Percentiles rank a stretch among this genome's conserved stretches.
phyloP scores from a whole-genome alignment of 768 basidiomycete genomes.

The Mycena alexandri region DNA sequence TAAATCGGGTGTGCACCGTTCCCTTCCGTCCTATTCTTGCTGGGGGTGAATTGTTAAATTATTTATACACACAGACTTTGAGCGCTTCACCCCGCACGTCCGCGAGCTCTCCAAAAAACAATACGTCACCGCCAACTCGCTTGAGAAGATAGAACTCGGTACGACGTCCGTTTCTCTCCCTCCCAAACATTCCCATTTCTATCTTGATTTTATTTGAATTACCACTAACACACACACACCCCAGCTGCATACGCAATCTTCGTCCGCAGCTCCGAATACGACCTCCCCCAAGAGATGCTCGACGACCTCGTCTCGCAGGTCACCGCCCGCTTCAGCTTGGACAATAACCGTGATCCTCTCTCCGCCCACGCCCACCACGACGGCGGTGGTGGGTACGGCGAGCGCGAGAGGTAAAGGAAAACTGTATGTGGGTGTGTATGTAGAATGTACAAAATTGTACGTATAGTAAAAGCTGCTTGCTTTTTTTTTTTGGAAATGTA shows the following conservation, averaged over 20 bases:
- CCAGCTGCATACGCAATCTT: constrained; percentile 80
- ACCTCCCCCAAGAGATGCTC: constrained; percentile 73
- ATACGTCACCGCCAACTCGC: constrained; percentile 83
- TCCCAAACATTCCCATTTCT: too few species aligned
- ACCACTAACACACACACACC: background rate
- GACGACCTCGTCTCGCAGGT: constrained; percentile 75
- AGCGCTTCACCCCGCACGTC: constrained; percentile 77
- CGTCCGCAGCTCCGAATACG: constrained; percentile 80
- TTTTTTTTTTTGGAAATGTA: background rate
- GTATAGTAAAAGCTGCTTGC: background rate
- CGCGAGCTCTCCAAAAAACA: constrained; percentile 90
- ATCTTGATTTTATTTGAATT: background rate
- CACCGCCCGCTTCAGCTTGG: constrained; percentile 50
- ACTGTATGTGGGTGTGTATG: too few species aligned
- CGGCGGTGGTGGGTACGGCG: constrained; percentile 24
- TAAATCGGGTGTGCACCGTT: constrained; percentile 68
- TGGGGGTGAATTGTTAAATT: constrained; percentile 20
- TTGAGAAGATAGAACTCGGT: constrained; percentile 97
- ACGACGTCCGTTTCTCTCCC: constrained; percentile 41
- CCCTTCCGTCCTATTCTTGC: too few species aligned
- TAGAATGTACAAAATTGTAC: constrained; percentile 7
- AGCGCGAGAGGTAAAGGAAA: background rate
- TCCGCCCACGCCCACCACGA: constrained; percentile 9
- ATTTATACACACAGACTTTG: constrained; percentile 70
- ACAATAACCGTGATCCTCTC: background rate